Base-by-base conservation (phyloP, 2,329 filamentous ascomycete genomes). In the Aureobasidium namibiae region DNA sequence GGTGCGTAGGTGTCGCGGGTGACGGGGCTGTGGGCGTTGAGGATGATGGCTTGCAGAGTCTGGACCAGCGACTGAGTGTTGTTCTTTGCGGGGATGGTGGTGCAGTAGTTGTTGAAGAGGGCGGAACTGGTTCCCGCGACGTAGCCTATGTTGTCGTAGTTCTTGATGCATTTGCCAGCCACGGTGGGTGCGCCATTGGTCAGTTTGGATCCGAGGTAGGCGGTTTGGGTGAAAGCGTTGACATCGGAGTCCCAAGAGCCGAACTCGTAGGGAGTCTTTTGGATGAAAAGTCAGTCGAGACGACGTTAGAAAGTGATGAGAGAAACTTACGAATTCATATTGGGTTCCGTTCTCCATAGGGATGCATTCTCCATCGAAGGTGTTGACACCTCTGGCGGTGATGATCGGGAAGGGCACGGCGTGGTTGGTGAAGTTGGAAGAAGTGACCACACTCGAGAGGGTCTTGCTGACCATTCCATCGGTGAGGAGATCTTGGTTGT, bases 221-320 rank as follows among this genome's bases (percentile, higher is more conserved):
- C 70, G 1, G 81, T 82, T 3, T 79, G 80, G 10, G 76, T 81
- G 66, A 88, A 88, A 38, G 82, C 84, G 45, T 73, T 76, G 8
- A 84, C 76, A 10, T 80, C 82, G 0, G 74, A 73, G 67, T 88
- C 85, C 73, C 80, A 87, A 18, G 78, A 80, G 62, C 86, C 86
- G 62, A 87, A 82, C 68, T 88, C 85, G 71, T 78, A 87, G 1
- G 86, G 83, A 61, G 76, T 79, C 70, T 88, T 83, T 39, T 18
- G 21, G 16, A 41, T 29, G 13, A 23, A 6, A 36, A 29, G n/a
- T 52, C 24, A 52, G 49, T 14, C 8, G 9, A n/a, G 23, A 4
- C 4, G 14, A n/a, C 16, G 34, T 5, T n/a, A 29, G 13, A 39
- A 23, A 5, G 29, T n/a, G 26, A 3, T 34, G 23, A 18, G 8